Evolutionary conservation across 208 protist genomes (phyloP), one percentile per base, ranked within the genome.

Genomic region (Acanthamoeba culbertsoni): DNA sequence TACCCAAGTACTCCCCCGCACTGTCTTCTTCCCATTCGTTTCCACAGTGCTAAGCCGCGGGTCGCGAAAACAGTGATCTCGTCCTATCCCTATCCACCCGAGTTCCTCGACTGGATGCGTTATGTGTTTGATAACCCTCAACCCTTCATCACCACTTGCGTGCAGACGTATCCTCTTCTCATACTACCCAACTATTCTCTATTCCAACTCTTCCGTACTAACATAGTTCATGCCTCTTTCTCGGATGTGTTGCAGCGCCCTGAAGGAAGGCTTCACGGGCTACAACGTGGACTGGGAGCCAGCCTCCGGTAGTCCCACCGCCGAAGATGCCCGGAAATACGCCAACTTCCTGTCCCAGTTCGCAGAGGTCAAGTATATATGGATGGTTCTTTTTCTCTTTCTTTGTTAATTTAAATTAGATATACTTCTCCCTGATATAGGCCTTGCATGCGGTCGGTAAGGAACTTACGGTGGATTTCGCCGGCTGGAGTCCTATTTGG

Each of bases 271-370:
- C 20, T 95, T 95, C 53, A 45, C 89, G 75, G 93, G 93, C 62
- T 95, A 62, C 28, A 95, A 93, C 82, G 89, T 95, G 57, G 93
- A 95, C 77, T 93, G 92, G 75, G 93, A 95, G 51, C 93, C 93
- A 23, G 53, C 88, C 42, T 55, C 63, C 33, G 75, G 92, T 23
- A 35, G 40, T 40, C 71, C 84, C 23, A 91, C 57, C 31, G 26
- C 8, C 43, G 26, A 89, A 7, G 93, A 95, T 68, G 73, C 93
- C 37, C 35, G 59, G 37, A 23, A 14, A 7, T 95, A 95, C 79
- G 93, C 93, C 20, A 35, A 45, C 2, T 95, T 95, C 68, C 86
- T 95, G 33, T 43, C 89, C 51, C 18, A 35, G 53, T 95, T 95
- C 65, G 88, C 93, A 0, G 88, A 63, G 42, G 46, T 45, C n/a